A percentile compares a stretch with the other conserved stretches of the same genome.
Evolutionary conservation across 495 filamentous ascomycete species (phyloP).

Genomic region (Penicillium mononematosum): DNA sequence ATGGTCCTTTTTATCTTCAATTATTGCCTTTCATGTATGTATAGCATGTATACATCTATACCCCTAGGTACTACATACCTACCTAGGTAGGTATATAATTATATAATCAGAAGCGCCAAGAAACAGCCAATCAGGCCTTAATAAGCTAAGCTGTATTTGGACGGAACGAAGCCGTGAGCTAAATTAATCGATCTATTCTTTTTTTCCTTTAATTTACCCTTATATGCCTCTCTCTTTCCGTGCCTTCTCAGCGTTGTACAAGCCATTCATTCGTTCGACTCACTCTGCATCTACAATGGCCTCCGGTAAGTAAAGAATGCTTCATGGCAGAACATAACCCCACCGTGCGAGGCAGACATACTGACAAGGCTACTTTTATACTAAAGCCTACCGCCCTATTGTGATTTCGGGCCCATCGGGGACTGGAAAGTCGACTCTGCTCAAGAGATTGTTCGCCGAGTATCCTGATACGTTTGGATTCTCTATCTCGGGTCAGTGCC

Average conservation of each 20-base stretch:
- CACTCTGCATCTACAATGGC: slow-evolving; percentile 26
- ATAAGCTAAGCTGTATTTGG: background rate
- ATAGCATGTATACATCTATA: too few relatives aligned
- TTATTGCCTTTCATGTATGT: too few relatives aligned
- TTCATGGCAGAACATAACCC: background rate
- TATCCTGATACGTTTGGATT: slow-evolving; percentile 77
- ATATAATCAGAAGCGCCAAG: background rate
- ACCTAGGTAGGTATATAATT: too few relatives aligned
- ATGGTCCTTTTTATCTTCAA: background rate
- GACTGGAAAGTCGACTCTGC: slow-evolving; percentile 84
- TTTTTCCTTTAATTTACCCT: background rate
- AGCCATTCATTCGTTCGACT: background rate
- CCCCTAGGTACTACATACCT: too few relatives aligned
- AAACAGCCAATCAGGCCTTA: background rate
- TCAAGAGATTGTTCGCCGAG: slow-evolving; percentile 65
- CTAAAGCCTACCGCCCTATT: slow-evolving; percentile 6
- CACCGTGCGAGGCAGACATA: background rate
- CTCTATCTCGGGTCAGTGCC: slow-evolving; percentile 61
- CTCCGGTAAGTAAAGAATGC: slow-evolving; percentile 24
- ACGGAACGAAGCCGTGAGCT: background rate
- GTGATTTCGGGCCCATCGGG: slow-evolving; percentile 68
- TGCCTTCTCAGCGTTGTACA: slow-evolving; percentile 10
- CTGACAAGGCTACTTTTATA: background rate
- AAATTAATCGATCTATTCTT: background rate
- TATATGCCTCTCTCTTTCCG: slow-evolving; percentile 28